Conservation (phyloP, 1,284 basidiomycete genomes). For the Ceratobasidium sp. region DNA sequence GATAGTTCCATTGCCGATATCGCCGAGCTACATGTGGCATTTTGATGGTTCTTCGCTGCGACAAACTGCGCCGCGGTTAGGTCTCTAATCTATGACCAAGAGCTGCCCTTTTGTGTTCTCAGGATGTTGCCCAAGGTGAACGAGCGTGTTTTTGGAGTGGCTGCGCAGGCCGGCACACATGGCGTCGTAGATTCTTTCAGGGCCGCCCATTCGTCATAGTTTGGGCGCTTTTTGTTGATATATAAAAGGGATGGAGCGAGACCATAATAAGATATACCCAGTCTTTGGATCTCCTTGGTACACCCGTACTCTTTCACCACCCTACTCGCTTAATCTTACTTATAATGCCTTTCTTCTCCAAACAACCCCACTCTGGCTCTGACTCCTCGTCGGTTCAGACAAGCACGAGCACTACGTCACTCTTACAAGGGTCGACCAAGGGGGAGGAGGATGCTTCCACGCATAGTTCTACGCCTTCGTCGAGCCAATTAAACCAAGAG, state of each 20-base stretch:
- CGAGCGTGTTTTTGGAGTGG: background rate
- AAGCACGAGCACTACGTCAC: background rate
- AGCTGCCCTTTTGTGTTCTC: background rate
- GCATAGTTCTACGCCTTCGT: background rate
- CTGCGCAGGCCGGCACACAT: too few species aligned
- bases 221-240: background rate
- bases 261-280: background rate
- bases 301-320: background rate
- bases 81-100: background rate
- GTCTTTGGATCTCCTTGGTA: too few species aligned
- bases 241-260: background rate
- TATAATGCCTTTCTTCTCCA: background rate
- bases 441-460: too few species aligned
- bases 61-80: background rate
- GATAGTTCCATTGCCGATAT: conserved; percentile 2
- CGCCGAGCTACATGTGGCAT: background rate
- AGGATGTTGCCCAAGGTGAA: background rate
- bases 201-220: too few species aligned
- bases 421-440: background rate
- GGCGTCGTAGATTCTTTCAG: background rate
- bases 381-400: background rate
- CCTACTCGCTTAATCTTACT: background rate
- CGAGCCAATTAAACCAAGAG: background rate
- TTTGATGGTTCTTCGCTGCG: background rate
- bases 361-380: background rate